A percentile compares a stretch with the other conserved stretches of the same genome.
These are phyloP conservation scores for Colletotrichum brevisporum DNA, from an alignment of 2,329 filamentous ascomycete species.

Conservation along the genomic window DNA sequence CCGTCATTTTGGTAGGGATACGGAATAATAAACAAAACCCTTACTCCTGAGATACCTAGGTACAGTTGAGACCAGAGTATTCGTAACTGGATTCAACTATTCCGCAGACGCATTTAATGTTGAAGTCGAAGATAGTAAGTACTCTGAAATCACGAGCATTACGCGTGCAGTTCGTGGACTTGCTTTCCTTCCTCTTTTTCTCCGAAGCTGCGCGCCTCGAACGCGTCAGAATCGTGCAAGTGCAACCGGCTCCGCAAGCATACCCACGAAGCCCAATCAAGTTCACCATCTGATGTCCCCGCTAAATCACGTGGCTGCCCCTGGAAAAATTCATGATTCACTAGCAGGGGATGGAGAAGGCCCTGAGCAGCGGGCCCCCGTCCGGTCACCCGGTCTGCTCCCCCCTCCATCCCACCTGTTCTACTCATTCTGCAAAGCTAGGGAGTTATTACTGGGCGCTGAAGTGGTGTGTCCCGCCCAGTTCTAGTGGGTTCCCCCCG, in stretches of 20 bases:
- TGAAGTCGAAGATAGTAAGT: constrained; percentile 1
- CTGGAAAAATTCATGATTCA: constrained; percentile 32
- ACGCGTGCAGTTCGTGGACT: background rate
- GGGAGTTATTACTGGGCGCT: too few relatives aligned
- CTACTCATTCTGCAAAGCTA: constrained; percentile 22
- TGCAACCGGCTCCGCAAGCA: constrained; percentile 18
- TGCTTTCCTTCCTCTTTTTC: background rate
- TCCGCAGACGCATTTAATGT: constrained; percentile 1
- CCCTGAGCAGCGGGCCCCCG: constrained; percentile 22
- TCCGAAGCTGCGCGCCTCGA: constrained; percentile 32
- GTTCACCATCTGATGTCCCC: constrained; percentile 26
- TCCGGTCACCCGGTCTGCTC: background rate
- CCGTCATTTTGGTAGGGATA: constrained; percentile 11
- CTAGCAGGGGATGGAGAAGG: constrained; percentile 4
- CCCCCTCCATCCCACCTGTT: constrained; percentile 35
- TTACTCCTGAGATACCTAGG: background rate
- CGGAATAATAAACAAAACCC: constrained; percentile 9
- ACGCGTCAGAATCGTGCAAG: constrained; percentile 41
- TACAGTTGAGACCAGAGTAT: too few relatives aligned
- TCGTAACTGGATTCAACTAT: background rate
- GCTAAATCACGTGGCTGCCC: constrained; percentile 38
- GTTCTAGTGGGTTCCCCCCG: constrained; percentile 34
- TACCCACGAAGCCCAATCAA: constrained; percentile 27
- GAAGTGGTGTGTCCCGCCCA: constrained; percentile 13
- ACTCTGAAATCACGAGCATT: background rate